phyloP scores from a whole-genome alignment of 441 rosid genomes.

The Isatis lusitanica region DNA sequence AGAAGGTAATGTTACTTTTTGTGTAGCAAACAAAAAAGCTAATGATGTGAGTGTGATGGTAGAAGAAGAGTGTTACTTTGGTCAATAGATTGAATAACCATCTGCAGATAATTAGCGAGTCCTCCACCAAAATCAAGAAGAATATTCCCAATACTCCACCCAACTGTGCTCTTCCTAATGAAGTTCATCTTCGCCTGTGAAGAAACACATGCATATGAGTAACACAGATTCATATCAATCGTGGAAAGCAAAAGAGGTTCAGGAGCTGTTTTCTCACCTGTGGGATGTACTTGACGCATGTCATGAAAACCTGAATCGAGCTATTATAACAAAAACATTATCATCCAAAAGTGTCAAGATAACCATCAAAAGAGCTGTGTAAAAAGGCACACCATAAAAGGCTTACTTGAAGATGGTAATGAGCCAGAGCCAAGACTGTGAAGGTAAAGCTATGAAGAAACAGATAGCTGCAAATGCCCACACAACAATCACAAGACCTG shows the following conservation, averaged over 20 bases:
- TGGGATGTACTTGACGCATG: slow-evolving; percentile 83
- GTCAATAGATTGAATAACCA: slow-evolving; percentile 80
- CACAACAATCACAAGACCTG: slow-evolving; percentile 53
- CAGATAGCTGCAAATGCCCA: slow-evolving; percentile 73
- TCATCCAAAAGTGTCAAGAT: background rate
- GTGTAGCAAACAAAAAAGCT: slow-evolving; percentile 19
- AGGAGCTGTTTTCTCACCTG: slow-evolving; percentile 53
- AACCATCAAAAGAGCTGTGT: background rate
- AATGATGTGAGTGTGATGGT: background rate
- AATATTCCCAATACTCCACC: slow-evolving; percentile 87
- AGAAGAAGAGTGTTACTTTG: slow-evolving; percentile 52
- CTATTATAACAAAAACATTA: slow-evolving; percentile 55
- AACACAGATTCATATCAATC: background rate
- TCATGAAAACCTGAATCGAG: slow-evolving; percentile 88
- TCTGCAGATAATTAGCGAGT: slow-evolving; percentile 69
- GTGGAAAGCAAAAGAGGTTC: background rate
- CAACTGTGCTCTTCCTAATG: slow-evolving; percentile 84
- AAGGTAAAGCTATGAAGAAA: slow-evolving; percentile 73
- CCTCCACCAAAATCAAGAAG: slow-evolving; percentile 91
- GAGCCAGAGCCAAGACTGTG: slow-evolving; percentile 88
- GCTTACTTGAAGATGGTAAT: slow-evolving; percentile 81
- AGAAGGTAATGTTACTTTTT: slow-evolving; percentile 4
- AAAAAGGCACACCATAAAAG: background rate
- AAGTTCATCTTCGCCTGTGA: slow-evolving; percentile 81
- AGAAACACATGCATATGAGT: slow-evolving; percentile 6